phyloP scores from a whole-genome alignment of 2,329 filamentous ascomycete genomes.

The Gaeumannomyces tritici region DNA sequence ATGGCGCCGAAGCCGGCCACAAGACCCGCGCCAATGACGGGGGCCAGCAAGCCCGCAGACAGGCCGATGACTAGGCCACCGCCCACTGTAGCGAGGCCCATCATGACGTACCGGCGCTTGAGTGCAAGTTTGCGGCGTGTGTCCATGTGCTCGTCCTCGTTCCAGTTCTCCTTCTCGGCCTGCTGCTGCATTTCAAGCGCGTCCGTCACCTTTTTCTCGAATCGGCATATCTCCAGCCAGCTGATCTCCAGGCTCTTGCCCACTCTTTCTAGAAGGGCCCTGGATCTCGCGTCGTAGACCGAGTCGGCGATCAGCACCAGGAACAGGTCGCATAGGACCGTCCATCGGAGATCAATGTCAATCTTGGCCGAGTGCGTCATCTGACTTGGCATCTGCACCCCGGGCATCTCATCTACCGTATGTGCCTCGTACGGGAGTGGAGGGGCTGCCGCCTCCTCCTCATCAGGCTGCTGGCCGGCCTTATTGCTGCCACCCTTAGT shows the following conservation, averaged over 20 bases:
- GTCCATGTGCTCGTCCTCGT: slow-evolving; percentile 91
- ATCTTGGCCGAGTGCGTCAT: slow-evolving; percentile 74
- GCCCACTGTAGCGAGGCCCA: slow-evolving; percentile 93
- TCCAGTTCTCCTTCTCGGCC: slow-evolving; percentile 93
- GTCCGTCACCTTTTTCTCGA: slow-evolving; percentile 95
- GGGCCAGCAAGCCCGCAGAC: slow-evolving; percentile 83
- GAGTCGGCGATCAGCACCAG: slow-evolving; percentile 94
- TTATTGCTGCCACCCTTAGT: not conserved
- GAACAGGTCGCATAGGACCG: slow-evolving; percentile 90
- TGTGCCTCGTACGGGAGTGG: slow-evolving; percentile 55
- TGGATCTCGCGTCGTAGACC: slow-evolving; percentile 81
- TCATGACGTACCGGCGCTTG: slow-evolving; percentile 81
- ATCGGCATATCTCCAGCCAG: slow-evolving; percentile 90
- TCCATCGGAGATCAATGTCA: slow-evolving; percentile 95
- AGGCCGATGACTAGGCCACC: slow-evolving; percentile 92
- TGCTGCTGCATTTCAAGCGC: slow-evolving; percentile 96
- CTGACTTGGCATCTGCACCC: slow-evolving; percentile 74
- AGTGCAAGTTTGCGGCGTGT: slow-evolving; percentile 69
- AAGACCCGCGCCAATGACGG: slow-evolving; percentile 86
- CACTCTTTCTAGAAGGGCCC: slow-evolving; percentile 74
- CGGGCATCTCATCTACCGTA: slow-evolving; percentile 61
- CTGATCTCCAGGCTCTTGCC: slow-evolving; percentile 70
- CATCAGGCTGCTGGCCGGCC: slow-evolving; percentile 7
- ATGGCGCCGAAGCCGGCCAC: slow-evolving; percentile 94
- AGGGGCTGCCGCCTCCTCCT: slow-evolving; percentile 38